Base-by-base conservation (phyloP, 805 yeast species). In the Blastobotrys terrestris region DNA sequence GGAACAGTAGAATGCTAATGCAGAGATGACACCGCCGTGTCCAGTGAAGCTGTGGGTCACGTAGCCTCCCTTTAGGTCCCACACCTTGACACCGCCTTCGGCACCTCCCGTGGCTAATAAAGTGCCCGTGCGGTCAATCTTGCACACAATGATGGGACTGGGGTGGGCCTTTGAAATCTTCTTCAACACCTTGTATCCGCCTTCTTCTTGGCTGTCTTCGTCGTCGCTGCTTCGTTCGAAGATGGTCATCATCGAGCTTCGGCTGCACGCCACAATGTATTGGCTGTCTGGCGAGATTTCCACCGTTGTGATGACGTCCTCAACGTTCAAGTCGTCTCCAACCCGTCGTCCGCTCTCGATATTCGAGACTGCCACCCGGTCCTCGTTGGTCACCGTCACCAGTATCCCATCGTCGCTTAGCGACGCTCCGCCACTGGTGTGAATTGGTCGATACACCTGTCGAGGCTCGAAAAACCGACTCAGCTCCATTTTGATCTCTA, bases 41-140 rank as follows among this genome's bases (percentile, higher is more conserved):
- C 99, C 98, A 67, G 87, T 85, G 53, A 94, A 77, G 13, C 88
- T 83, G 68, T 94, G 99, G 0, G 99, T 94, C 2, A 85, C 80
- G 58, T 78, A 88, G 1, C 94, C 91, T 39, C 90, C 90, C 58
- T 83, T 91, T 39, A 94, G 77, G 67, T 94, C 99, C 85, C 95
- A 90, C 1, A 94, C 95, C 45, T 87, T 83, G 15, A 91, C 85
- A 43, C 83, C 78, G 47, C 99, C 98, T 68, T 94, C 99, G 0
- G 97, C 86, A 46, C 95, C 90, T 41, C 99, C 99, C 63, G 94
- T 83, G 16, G 97, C 95, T 63, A 91, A 80, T 39, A 94, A 73
- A 2, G 96, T 82, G 2, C 95, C 84, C 0, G 97, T 88, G 2
- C 78, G 66, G 67, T 94, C 99, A 19, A 79, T 80, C 8, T 85